Evolutionary conservation across 495 filamentous ascomycete genomes (phyloP), one percentile per base, ranked within the genome.

Genomic region (Diplogelasinospora grovesii): DNA sequence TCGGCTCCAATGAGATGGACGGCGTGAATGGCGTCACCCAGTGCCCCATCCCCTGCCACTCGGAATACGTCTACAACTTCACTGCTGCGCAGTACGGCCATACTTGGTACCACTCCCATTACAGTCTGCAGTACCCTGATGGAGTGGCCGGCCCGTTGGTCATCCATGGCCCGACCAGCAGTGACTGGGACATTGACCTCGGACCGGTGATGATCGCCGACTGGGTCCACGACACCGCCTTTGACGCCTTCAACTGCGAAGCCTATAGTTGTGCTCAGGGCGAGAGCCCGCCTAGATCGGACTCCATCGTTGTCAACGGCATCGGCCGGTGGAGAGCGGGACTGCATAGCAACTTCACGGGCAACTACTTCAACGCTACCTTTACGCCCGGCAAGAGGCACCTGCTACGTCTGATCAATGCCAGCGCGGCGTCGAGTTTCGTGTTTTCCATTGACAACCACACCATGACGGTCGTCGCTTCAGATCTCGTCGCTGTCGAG

Each of bases 91-190:
- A 74, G 31, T 79, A 79, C 36, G 78, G 78, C 4, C 67, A 65
- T 2, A 57, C 56, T 1, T 78, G 72, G 71, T 79, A 69, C 25
- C 75, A 78, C 39, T 58, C 60, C 8, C 77, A 79, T 40, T 78
- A 69, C 45, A 56, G 54, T 4, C 60, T 61, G 4, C 73, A 79
- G 39, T 76, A 73, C 38, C 55, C 60, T 4, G 63, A 65, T 20
- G 74, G 69, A 34, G 33, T 54, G 2, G 35, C 53, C 18, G 78
- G 76, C 1, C 61, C 13, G n/a, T 29, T 35, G 44, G 39, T 25
- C 8, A 47, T 54, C 38, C 52, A 50, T 24, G 52, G 52, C 15
- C 52, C 52, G 19, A 42, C 31, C 3, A 40, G 51, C 49, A 52
- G 51, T 11, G 48, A 62, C 21, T 73, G 68, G 28, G 68, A 76